These are phyloP conservation scores for Bauhinia variegata DNA, from an alignment of 306 rosid genomes.

Conservation along the genomic window DNA sequence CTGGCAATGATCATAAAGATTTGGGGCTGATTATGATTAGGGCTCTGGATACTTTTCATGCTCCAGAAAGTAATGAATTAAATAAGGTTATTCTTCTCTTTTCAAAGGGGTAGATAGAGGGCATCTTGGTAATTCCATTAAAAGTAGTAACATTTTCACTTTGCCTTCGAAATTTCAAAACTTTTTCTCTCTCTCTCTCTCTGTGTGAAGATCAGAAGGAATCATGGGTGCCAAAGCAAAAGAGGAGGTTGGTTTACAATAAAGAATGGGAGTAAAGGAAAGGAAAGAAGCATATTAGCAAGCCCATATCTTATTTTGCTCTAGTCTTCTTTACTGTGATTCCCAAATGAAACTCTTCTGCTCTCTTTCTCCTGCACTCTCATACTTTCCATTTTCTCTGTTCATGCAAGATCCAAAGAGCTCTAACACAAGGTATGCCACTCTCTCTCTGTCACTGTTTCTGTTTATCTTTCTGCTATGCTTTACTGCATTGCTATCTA, in stretches of 20 bases:
- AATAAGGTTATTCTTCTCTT: constrained; percentile 30
- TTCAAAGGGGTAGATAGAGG: constrained; percentile 42
- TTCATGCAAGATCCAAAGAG: constrained; percentile 90
- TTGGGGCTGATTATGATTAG: constrained; percentile 50
- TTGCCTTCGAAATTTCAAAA: constrained; percentile 60
- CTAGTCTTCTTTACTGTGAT: no score
- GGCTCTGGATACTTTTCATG: constrained; percentile 32
- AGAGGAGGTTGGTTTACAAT: constrained; percentile 49
- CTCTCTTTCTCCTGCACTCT: constrained; percentile 54
- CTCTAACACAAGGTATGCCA: constrained; percentile 72
- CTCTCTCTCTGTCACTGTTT: constrained; percentile 12
- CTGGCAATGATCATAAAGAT: constrained; percentile 54
- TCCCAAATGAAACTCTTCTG: constrained; percentile 71
- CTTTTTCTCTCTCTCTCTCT: constrained; percentile 29
- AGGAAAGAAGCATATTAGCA: constrained; percentile 61
- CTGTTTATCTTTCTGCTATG: not conserved
- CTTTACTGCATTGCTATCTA: no score
- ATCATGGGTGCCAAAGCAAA: constrained; percentile 79
- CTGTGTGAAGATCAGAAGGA: constrained; percentile 40
- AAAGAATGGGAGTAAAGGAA: constrained; percentile 56
- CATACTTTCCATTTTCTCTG: constrained; percentile 52
- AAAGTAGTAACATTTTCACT: constrained; percentile 60
- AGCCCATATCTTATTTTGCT: constrained; percentile 47
- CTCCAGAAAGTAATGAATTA: constrained; percentile 42
- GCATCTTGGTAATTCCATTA: constrained; percentile 45